Evolutionary conservation across 352 stramenopile genomes (phyloP), one percentile per base, ranked within the genome.

Genomic region (Pythium biforme): DNA sequence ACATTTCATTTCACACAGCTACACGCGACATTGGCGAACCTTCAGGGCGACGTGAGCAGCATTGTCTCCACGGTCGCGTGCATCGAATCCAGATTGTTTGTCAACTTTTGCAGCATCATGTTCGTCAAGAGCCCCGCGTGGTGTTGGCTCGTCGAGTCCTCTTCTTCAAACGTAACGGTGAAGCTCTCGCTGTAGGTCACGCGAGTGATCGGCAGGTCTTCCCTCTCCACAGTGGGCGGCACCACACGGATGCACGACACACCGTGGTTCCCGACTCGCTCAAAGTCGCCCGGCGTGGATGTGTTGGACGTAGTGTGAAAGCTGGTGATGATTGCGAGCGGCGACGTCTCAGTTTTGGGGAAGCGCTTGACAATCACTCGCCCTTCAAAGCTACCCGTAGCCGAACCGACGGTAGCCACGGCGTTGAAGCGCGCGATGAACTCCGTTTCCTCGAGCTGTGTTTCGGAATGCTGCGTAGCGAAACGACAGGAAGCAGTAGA

Each of bases 121-220:
- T 43, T n/a, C 37, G n/a, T 43, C 11, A n/a, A 20, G 37, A 11
- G 14, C 14, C 8, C 14, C 17, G 37, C 12, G 37, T n/a, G 37
- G 15, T 43, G 12, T 4, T 19, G 19, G 37, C 17, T 34, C 37
- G n/a, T 43, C 14, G 37, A n/a, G 15, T 10, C 37, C 11, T 14
- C 31, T 11, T 43, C 37, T 17, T 17, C 37, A 17, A 43, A 43
- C 3, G 26, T 19, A n/a, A 64, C 46, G 33, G 17, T 40, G 57
- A 58, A 57, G 4, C 48, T 47, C 10, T 55, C 47, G 14, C 17
- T 58, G 26, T 20, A 45, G 26, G 49, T 39, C 25, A 64, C 57
- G 1, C 29, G 57, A n/a, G 9, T 34, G 23, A 33, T 25, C 8
- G 40, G 37, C 10, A 41, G 20, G 4, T 51, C 46, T 17, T 15